These are phyloP conservation scores for Penicillium psychrofluorescens DNA, from an alignment of 495 filamentous ascomycete genomes.

Conservation along the genomic window DNA sequence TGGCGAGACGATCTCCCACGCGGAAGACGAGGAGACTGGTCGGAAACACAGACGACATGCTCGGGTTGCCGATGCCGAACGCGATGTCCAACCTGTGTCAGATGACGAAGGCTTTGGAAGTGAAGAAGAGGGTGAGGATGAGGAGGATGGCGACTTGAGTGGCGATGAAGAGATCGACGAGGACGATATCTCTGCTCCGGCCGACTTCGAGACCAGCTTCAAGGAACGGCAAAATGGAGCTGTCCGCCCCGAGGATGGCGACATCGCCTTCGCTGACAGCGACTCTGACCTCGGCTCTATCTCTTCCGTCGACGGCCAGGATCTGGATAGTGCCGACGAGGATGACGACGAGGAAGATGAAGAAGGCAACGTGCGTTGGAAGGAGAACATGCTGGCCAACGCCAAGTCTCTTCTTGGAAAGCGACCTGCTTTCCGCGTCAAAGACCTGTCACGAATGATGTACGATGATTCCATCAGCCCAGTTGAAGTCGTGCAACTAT, in stretches of 20 bases:
- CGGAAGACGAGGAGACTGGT: constrained; percentile 56
- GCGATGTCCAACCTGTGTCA: constrained; percentile 43
- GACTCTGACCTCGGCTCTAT: constrained; percentile 93
- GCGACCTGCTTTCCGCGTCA: constrained; percentile 60
- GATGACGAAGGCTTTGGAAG: constrained; percentile 57
- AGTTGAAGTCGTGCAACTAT: constrained; percentile 64
- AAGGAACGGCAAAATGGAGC: constrained; percentile 38
- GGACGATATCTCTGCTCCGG: constrained; percentile 33
- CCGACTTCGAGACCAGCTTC: constrained; percentile 33
- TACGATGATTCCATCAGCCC: constrained; percentile 78
- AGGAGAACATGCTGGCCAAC: constrained; percentile 72
- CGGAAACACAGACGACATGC: constrained; percentile 63
- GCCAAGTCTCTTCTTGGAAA: constrained; percentile 64
- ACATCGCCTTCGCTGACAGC: constrained; percentile 85
- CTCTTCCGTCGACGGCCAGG: constrained; percentile 58
- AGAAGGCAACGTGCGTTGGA: constrained; percentile 68
- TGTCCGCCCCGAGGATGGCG: constrained; percentile 44
- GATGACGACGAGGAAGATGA: constrained; percentile 54
- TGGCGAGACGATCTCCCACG: constrained; percentile 59
- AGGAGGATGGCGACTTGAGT: constrained; percentile 19
- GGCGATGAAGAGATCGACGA: constrained; percentile 29
- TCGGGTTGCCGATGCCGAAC: constrained; percentile 51
- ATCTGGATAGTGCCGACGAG: constrained; percentile 52
- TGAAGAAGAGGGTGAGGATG: constrained; percentile 51
- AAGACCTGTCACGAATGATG: constrained; percentile 76